Conservation (phyloP, 768 basidiomycete species). For the Solioccasus polychromus region DNA sequence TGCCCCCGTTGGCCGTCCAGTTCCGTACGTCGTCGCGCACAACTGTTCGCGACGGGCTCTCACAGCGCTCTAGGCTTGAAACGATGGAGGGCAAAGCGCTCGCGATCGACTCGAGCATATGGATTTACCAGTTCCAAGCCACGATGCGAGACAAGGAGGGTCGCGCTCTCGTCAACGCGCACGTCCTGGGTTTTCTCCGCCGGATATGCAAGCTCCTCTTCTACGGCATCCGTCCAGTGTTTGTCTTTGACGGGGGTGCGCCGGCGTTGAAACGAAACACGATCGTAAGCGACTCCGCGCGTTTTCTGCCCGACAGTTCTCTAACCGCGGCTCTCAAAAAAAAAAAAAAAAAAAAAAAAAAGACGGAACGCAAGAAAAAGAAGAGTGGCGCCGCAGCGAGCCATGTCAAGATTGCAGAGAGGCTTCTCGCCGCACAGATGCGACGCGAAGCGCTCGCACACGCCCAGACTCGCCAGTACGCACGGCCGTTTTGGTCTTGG, state of each 20-base stretch:
- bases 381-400: constrained; percentile 87
- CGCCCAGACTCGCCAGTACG: constrained; percentile 43
- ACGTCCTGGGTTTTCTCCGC: constrained; percentile 86
- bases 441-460: constrained; percentile 82
- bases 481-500: not conserved
- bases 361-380: constrained; percentile 88
- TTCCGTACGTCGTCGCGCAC: constrained; percentile 86
- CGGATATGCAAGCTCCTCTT: constrained; percentile 93
- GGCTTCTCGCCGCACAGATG: constrained; percentile 90
- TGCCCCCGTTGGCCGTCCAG: constrained; percentile 89
- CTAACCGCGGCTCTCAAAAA: constrained; percentile 5
- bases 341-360: not conserved
- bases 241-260: constrained; percentile 98
- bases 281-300: constrained; percentile 54
- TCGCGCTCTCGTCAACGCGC: constrained; percentile 84
- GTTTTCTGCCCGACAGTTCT: not conserved
- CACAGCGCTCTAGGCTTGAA: constrained; percentile 63
- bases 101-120: constrained; percentile 98
- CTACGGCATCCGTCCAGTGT: constrained; percentile 97
- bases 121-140: constrained; percentile 99
- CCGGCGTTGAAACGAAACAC: constrained; percentile 87
- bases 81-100: constrained; percentile 92
- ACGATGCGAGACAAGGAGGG: constrained; percentile 99
- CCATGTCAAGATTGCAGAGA: constrained; percentile 86
- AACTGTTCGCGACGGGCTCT: too few species aligned